A percentile compares a stretch with the other conserved stretches of the same genome.
Conservation (phyloP, 2,329 filamentous ascomycete species). For the Sporothrix globosa region DNA sequence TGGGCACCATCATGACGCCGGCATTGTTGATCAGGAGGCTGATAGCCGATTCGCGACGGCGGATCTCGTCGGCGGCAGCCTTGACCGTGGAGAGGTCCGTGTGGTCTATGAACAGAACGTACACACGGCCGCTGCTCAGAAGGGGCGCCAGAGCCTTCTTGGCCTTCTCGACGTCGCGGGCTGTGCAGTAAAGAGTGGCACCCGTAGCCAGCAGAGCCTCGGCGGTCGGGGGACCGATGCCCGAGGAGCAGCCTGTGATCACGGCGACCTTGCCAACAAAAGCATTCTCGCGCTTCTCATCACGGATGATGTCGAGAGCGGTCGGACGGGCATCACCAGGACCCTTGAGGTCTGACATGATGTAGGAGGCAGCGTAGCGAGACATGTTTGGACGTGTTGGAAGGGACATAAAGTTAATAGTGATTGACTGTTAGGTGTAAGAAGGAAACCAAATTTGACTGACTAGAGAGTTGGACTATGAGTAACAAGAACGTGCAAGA, state of each 20-base stretch:
- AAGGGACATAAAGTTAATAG: not conserved
- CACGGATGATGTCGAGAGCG: conserved; percentile 44
- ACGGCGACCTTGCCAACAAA: conserved; percentile 45
- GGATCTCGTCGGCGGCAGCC: conserved; percentile 42
- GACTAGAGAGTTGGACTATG: no score
- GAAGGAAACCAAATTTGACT: no score
- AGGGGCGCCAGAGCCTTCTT: conserved; percentile 41
- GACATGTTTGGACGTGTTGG: conserved; percentile 28
- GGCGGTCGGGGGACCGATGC: conserved; percentile 49
- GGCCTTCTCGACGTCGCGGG: conserved; percentile 48
- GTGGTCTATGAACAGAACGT: conserved; percentile 44
- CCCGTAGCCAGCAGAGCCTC: conserved; percentile 49
- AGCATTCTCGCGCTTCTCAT: conserved; percentile 44
- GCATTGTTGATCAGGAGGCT: conserved; percentile 49
- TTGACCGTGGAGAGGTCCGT: conserved; percentile 43
- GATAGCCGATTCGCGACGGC: conserved; percentile 36
- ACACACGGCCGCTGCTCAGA: conserved; percentile 40
- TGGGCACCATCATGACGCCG: conserved; percentile 49
- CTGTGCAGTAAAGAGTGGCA: conserved; percentile 49
- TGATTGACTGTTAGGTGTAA: no score
- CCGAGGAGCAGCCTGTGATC: conserved; percentile 48
- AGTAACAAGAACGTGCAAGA: no score
- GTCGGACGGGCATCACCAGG: conserved; percentile 46
- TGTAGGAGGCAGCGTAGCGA: conserved; percentile 36
- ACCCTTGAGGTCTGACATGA: conserved; percentile 37